Percentiles rank a stretch among this genome's conserved stretches.
phyloP scores from a whole-genome alignment of 805 yeast genomes.

The Scheffersomyces coipomensis region DNA sequence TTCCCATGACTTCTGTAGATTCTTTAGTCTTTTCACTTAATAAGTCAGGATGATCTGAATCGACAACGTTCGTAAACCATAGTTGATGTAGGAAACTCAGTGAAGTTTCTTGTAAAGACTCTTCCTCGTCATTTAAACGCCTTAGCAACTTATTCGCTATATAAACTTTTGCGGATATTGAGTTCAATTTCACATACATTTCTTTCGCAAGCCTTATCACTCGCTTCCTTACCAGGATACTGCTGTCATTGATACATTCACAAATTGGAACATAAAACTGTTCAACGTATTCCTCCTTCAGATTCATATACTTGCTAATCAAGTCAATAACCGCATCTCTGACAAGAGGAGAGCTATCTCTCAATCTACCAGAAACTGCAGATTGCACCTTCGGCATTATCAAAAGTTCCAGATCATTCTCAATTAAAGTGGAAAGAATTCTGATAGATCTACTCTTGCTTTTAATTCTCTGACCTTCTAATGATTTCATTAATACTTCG shows the following conservation, averaged over 20 bases:
- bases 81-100: slow-evolving; percentile 24
- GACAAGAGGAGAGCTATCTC: slow-evolving; percentile 67
- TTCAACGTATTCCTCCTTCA: slow-evolving; percentile 43
- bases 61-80: slow-evolving; percentile 16
- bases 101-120: slow-evolving; percentile 40
- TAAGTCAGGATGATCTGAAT: too few relatives aligned
- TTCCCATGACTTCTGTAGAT: slow-evolving; percentile 29
- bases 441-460: slow-evolving; percentile 58
- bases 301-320: slow-evolving; percentile 45
- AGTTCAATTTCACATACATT: slow-evolving; percentile 37
- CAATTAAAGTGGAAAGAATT: slow-evolving; percentile 54
- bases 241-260: slow-evolving; percentile 53
- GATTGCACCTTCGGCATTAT: slow-evolving; percentile 48
- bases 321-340: slow-evolving; percentile 76
- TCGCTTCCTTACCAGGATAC: slow-evolving; percentile 63
- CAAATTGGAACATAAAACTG: slow-evolving; percentile 51
- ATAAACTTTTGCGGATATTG: slow-evolving; percentile 33
- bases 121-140: slow-evolving; percentile 72
- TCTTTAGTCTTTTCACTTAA: background rate
- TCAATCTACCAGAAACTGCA: slow-evolving; percentile 50
- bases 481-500: slow-evolving; percentile 38
- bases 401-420: slow-evolving; percentile 51
- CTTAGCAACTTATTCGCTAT: slow-evolving; percentile 53
- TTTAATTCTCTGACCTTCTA: slow-evolving; percentile 31
- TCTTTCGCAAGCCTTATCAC: slow-evolving; percentile 51